Evolutionary conservation across 1,284 basidiomycete genomes (phyloP).

Genomic region (Anthracocystis panici-leucophaei): DNA sequence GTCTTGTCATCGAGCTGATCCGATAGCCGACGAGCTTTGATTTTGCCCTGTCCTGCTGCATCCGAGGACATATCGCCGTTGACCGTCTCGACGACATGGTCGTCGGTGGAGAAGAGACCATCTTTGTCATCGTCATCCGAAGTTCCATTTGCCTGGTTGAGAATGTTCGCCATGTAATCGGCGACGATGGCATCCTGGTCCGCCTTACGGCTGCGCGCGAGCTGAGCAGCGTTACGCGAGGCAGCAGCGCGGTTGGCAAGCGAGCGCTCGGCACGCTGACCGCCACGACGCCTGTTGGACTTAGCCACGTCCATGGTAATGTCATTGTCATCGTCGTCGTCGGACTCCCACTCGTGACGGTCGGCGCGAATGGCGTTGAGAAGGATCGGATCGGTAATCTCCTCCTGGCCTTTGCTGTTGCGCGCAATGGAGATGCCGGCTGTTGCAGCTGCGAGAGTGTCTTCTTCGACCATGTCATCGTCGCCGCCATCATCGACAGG

Average conservation of each 20-base stretch:
- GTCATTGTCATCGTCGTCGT: conserved; percentile 20
- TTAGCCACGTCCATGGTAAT: conserved; percentile 18
- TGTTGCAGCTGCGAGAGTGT: conserved; percentile 34
- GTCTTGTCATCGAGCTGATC: conserved; percentile 40
- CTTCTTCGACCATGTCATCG: conserved; percentile 15
- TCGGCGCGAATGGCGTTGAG: conserved; percentile 45
- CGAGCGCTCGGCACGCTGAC: conserved; percentile 42
- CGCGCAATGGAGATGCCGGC: conserved; percentile 47
- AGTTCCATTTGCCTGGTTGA: conserved; percentile 30
- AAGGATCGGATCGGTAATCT: conserved; percentile 39
- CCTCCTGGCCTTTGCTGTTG: conserved; percentile 11
- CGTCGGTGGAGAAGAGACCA: conserved; percentile 15
- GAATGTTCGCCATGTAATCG: conserved; percentile 66
- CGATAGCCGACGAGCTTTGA: conserved; percentile 31
- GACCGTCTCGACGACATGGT: conserved; percentile 33
- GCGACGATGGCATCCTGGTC: conserved; percentile 62
- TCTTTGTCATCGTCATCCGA: conserved; percentile 23
- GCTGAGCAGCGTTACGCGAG: conserved; percentile 25
- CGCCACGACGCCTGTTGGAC: conserved; percentile 33
- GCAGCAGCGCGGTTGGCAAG: conserved; percentile 22
- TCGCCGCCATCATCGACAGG: conserved; percentile 25
- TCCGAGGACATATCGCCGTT: conserved; percentile 14
- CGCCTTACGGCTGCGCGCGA: conserved; percentile 34
- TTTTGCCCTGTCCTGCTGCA: conserved; percentile 26
- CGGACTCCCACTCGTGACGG: conserved; percentile 46